Evolutionary conservation across 345 rosid genomes (phyloP), one percentile per base, ranked within the genome.

Genomic region (Brassica nigra): DNA sequence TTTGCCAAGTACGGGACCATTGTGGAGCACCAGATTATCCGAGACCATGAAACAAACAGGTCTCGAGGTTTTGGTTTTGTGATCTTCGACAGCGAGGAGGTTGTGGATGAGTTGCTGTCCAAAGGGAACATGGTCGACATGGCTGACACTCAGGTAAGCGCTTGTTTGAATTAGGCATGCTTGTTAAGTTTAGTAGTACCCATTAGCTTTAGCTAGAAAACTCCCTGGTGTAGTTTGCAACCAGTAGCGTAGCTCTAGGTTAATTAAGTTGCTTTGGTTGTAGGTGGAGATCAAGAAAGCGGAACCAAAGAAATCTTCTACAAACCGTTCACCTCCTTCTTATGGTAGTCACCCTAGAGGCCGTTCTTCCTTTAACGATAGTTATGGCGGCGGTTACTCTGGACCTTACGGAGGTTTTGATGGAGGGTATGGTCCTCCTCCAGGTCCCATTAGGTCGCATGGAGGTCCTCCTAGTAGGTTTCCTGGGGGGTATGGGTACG

Each of bases 281-380:
- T 94, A 94, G 98, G 99, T 93, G 93, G 98, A 95, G 90, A 89
- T 95, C 96, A 93, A 93, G 94, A 95, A 95, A 89, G 99, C 99
- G 62, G 99, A 95, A 93, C 99, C 99, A 89, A 91, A 91, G 97
- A 93, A 95, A 93, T 73, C 89, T 78, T 89, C 92, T 23, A 23
- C 27, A 65, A 91, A 90, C 92, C 97, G 94, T 80, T 92, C 96
- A 83, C 90, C 93, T 81, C 88, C 88, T 86, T 82, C 92, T 82
- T 90, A 86, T 68, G 90, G 96, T 90, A 88, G 90, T 86, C 81
- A 91, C 72, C 85, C 89, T 89, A 89, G 92, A 90, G 77, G 83
- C 59, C 92, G 89, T 83, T 85, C 90, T 72, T 86, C 90, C 67
- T 88, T 75, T 82, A 86, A 83, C 63, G 93, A 89, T 79, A 87